These are phyloP conservation scores for Daldinia eschscholtzii DNA, from an alignment of 2,329 filamentous ascomycete species.

Conservation along the genomic window DNA sequence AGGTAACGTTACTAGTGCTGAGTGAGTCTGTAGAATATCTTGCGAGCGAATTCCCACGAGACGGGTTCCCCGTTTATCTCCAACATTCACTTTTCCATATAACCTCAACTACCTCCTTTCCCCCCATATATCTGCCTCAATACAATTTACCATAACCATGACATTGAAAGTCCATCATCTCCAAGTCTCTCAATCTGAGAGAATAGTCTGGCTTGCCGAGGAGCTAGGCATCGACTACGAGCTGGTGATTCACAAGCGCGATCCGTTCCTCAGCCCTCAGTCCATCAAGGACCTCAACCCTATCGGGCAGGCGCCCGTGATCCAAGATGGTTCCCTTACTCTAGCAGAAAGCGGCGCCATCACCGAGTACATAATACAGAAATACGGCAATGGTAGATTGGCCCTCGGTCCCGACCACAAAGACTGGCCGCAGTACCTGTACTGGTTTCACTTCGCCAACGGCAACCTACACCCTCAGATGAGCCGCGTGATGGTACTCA, in stretches of 20 bases:
- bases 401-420: background rate
- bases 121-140: background rate
- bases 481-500: background rate
- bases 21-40: constrained; percentile 1
- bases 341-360: constrained; percentile 2
- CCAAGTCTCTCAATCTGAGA: constrained; percentile 8
- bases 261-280: constrained; percentile 5
- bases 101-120: background rate
- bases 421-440: constrained; percentile 5
- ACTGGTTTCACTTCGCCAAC: constrained; percentile 8
- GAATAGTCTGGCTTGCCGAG: constrained; percentile 6
- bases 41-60: background rate
- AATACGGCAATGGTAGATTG: background rate
- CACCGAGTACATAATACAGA: constrained; percentile 4
- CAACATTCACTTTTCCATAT: background rate
- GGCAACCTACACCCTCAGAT: constrained; percentile 3
- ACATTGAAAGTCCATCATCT: constrained; percentile 2
- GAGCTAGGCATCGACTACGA: constrained; percentile 1
- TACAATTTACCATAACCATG: background rate
- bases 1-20: constrained; percentile 12
- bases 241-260: constrained; percentile 3
- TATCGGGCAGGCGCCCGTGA: background rate
- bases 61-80: background rate
- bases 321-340: constrained; percentile 1
- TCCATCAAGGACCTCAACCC: constrained; percentile 1